A percentile compares a stretch with the other conserved stretches of the same genome.
These are phyloP conservation scores for Gymnopilus dilepis DNA, from an alignment of 768 basidiomycete genomes.

Conservation along the genomic window DNA sequence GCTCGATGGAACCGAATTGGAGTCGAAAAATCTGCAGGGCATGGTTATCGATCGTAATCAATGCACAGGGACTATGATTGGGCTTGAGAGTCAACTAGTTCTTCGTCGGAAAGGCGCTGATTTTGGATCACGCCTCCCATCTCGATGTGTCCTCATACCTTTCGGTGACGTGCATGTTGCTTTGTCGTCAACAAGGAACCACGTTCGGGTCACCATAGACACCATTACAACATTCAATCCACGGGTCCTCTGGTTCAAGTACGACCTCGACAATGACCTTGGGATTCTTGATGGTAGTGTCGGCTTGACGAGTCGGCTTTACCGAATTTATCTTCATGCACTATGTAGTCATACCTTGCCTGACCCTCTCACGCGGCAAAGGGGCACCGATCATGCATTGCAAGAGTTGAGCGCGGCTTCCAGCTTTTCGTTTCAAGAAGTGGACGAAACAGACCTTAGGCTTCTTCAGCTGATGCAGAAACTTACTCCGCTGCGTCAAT, in stretches of 20 bases:
- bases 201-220: constrained; percentile 30
- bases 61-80: constrained; percentile 49
- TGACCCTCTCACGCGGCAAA: constrained; percentile 49
- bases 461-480: constrained; percentile 38
- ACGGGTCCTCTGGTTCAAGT: constrained; percentile 27
- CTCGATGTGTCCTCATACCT: constrained; percentile 45
- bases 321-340: constrained; percentile 49
- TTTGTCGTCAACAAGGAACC: constrained; percentile 19
- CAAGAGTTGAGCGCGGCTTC: constrained; percentile 41
- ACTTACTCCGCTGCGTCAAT: constrained; percentile 40
- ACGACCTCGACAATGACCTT: constrained; percentile 38
- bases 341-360: constrained; percentile 45
- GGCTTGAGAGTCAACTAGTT: constrained; percentile 46
- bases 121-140: constrained; percentile 23
- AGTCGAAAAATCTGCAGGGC: constrained; percentile 44
- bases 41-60: constrained; percentile 50
- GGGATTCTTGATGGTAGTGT: constrained; percentile 36
- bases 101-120: constrained; percentile 29
- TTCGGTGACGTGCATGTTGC: constrained; percentile 34
- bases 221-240: constrained; percentile 22
- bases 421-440: constrained; percentile 44
- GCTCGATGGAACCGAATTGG: constrained; percentile 37
- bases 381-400: constrained; percentile 51
- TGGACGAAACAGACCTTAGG: constrained; percentile 32
- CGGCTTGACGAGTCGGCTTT: constrained; percentile 36